Evolutionary conservation across 805 yeast genomes (phyloP).

Genomic region (Teunomyces funiuensis): DNA sequence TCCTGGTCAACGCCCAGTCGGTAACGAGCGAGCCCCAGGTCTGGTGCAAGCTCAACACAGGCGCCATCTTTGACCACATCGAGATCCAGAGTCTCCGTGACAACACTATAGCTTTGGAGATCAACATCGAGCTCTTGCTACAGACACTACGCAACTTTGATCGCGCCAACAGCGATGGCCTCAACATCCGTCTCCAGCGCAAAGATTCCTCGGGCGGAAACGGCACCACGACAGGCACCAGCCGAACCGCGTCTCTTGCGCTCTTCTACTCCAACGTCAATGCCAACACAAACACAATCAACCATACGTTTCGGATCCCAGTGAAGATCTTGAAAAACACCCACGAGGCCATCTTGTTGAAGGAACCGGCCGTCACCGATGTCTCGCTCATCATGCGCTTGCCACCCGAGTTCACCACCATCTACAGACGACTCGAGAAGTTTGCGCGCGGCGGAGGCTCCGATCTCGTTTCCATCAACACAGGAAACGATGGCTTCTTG

Average conservation of each 20-base stretch:
- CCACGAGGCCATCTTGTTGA: slow-evolving; percentile 48
- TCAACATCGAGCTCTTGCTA: slow-evolving; percentile 58
- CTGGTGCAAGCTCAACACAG: slow-evolving; percentile 58
- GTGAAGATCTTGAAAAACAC: slow-evolving; percentile 59
- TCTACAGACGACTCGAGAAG: slow-evolving; percentile 65
- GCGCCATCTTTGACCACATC: slow-evolving; percentile 46
- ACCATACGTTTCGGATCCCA: slow-evolving; percentile 70
- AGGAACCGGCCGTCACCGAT: slow-evolving; percentile 61
- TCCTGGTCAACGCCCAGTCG: slow-evolving; percentile 45
- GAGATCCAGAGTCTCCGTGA: slow-evolving; percentile 54
- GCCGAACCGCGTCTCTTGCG: slow-evolving; percentile 52
- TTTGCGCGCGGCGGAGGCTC: slow-evolving; percentile 51
- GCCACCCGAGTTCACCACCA: slow-evolving; percentile 48
- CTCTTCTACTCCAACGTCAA: slow-evolving; percentile 52
- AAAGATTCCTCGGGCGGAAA: slow-evolving; percentile 31
- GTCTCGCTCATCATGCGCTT: slow-evolving; percentile 57
- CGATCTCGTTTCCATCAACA: slow-evolving; percentile 50
- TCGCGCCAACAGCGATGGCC: slow-evolving; percentile 48
- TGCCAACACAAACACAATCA: slow-evolving; percentile 45
- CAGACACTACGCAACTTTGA: slow-evolving; percentile 61
- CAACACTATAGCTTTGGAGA: slow-evolving; percentile 57
- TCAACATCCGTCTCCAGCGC: slow-evolving; percentile 53
- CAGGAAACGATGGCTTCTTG: slow-evolving; percentile 49
- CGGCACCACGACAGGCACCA: slow-evolving; percentile 22
- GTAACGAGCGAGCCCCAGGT: slow-evolving; percentile 59